phyloP scores from a whole-genome alignment of 1,139 yeast species.

The Kodamaea fungicola region DNA sequence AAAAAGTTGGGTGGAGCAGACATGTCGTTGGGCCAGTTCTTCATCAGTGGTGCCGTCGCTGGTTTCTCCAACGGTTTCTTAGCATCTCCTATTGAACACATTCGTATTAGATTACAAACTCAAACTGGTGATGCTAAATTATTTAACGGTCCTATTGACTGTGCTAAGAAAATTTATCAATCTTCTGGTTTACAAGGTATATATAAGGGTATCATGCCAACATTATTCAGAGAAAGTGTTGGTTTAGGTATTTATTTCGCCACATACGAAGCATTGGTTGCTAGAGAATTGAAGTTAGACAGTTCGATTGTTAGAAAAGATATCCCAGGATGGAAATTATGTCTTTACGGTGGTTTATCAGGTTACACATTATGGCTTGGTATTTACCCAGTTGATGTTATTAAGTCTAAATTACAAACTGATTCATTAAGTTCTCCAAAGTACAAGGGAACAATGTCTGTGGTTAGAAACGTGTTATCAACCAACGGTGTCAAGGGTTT shows the following conservation, averaged over 20 bases:
- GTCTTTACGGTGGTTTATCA: slow-evolving; percentile 78
- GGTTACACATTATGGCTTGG: slow-evolving; percentile 85
- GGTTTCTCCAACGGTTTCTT: slow-evolving; percentile 85
- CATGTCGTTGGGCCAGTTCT: slow-evolving; percentile 56
- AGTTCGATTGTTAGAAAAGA: slow-evolving; percentile 50
- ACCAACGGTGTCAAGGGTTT: slow-evolving; percentile 70
- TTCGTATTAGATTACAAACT: slow-evolving; percentile 86
- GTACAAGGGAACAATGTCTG: slow-evolving; percentile 52
- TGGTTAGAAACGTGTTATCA: slow-evolving; percentile 49
- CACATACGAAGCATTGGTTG: slow-evolving; percentile 81
- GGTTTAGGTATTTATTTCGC: slow-evolving; percentile 90
- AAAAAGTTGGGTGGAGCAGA: slow-evolving; percentile 38
- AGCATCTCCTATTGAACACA: slow-evolving; percentile 90
- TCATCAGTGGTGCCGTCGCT: slow-evolving; percentile 79
- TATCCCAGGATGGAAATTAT: slow-evolving; percentile 81
- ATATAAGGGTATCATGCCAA: slow-evolving; percentile 77
- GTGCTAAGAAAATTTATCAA: slow-evolving; percentile 56
- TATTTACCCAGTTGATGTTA: slow-evolving; percentile 79
- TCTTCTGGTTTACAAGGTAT: slow-evolving; percentile 58
- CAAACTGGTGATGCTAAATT: slow-evolving; percentile 52
- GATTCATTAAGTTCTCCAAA: slow-evolving; percentile 56
- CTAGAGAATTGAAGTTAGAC: slow-evolving; percentile 47
- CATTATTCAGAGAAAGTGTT: slow-evolving; percentile 75
- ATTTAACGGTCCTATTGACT: slow-evolving; percentile 78
- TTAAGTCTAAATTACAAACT: slow-evolving; percentile 84